phyloP scores from a whole-genome alignment of 176 grass and related monocot species.

The Saccharum spontaneum region DNA sequence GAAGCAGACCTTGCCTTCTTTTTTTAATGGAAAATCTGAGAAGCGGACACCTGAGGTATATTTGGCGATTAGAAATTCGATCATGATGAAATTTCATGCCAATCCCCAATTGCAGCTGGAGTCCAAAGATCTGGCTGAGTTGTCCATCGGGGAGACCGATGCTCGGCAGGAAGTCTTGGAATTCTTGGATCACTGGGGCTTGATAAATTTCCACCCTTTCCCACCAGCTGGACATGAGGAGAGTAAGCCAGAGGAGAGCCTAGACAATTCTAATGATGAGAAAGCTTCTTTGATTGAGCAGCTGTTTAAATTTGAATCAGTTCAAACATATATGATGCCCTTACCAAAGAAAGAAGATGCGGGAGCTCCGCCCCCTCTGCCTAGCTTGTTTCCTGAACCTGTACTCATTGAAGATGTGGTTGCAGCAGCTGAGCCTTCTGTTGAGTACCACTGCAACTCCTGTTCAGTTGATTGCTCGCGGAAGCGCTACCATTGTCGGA shows the following conservation, averaged over 20 bases:
- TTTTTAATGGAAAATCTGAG: constrained; percentile 89
- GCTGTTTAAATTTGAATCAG: constrained; percentile 82
- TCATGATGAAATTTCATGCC: constrained; percentile 87
- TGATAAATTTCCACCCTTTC: constrained; percentile 98
- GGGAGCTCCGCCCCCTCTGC: constrained; percentile 44
- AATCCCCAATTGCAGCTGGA: constrained; percentile 80
- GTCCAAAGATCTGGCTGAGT: constrained; percentile 76
- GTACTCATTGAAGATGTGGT: constrained; percentile 65
- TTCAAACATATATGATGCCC: constrained; percentile 60
- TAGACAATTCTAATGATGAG: constrained; percentile 29
- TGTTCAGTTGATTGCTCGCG: constrained; percentile 96
- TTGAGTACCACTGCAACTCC: constrained; percentile 98
- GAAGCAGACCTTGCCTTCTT: constrained; percentile 85
- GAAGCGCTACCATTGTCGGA: constrained; percentile 90
- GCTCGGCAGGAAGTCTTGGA: constrained; percentile 75
- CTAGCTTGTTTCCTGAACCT: constrained; percentile 68
- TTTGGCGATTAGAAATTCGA: constrained; percentile 82
- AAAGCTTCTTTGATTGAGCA: constrained; percentile 61
- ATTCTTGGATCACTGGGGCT: constrained; percentile 95
- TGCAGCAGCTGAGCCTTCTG: constrained; percentile 69
- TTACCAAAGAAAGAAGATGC: constrained; percentile 70
- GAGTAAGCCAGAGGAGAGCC: constrained; percentile 63
- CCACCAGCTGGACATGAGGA: constrained; percentile 55
- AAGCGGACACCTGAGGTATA: constrained; percentile 81
- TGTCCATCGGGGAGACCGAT: constrained; percentile 65